These are phyloP conservation scores for Porpolomopsis calyptriformis DNA, from an alignment of 768 basidiomycete genomes.

Conservation along the genomic window DNA sequence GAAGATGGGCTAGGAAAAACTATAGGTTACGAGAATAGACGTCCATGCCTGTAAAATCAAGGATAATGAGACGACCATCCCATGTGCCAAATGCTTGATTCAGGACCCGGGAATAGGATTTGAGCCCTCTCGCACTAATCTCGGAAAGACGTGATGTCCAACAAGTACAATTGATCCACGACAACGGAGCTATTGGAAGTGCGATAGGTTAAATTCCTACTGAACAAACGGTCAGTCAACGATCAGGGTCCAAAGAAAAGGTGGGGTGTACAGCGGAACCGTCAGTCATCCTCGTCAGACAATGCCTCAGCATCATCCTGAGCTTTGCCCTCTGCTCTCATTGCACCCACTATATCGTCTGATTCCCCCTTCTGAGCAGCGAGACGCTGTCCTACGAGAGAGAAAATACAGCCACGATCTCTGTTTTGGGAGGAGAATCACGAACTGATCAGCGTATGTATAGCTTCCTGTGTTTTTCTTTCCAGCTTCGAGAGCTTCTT, in stretches of 20 bases:
- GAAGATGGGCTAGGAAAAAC: too few relatives aligned
- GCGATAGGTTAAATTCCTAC: not conserved
- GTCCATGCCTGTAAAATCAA: too few relatives aligned
- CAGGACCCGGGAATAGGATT: too few relatives aligned
- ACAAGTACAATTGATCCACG: too few relatives aligned
- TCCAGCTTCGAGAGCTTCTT: constrained; percentile 86
- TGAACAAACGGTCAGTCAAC: not conserved
- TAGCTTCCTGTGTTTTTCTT: constrained; percentile 81
- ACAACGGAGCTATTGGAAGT: too few relatives aligned
- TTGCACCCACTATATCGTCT: constrained; percentile 73
- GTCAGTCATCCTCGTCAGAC: constrained; percentile 56
- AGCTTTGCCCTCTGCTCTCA: too few relatives aligned
- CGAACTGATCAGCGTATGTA: constrained; percentile 88
- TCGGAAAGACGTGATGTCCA: too few relatives aligned
- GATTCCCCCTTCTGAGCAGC: constrained; percentile 70
- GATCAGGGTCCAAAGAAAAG: not conserved
- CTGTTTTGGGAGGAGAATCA: constrained; percentile 9
- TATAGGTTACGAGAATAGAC: too few relatives aligned
- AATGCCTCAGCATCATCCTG: constrained; percentile 45
- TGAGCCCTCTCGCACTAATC: too few relatives aligned
- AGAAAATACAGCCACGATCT: constrained; percentile 4
- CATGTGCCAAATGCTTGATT: too few relatives aligned
- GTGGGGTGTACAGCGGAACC: not conserved
- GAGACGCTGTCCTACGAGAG: constrained; percentile 56
- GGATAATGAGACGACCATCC: too few relatives aligned